These are phyloP conservation scores for Arthrobotrys pseudoclavata DNA, from an alignment of 2,329 filamentous ascomycete species.

Conservation along the genomic window DNA sequence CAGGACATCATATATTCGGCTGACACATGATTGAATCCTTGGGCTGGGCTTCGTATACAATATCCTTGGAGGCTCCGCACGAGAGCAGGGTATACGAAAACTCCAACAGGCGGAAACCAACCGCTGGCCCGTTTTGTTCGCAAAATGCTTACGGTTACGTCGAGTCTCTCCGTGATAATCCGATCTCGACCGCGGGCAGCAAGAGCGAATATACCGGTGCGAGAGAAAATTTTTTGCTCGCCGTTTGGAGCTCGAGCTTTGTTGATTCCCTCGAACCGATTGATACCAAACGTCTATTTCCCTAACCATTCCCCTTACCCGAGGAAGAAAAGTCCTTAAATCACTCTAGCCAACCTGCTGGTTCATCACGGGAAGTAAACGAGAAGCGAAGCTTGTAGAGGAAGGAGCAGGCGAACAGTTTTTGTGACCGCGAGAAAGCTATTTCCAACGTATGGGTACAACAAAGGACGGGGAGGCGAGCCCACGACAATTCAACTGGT, in stretches of 20 bases:
- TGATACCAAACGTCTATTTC: constrained; percentile 19
- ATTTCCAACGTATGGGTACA: constrained; percentile 51
- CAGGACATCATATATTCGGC: constrained; percentile 58
- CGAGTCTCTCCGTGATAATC: constrained; percentile 59
- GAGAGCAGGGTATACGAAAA: constrained; percentile 56
- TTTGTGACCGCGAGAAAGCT: constrained; percentile 50
- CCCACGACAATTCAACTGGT: constrained; percentile 32
- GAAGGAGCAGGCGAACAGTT: constrained; percentile 57
- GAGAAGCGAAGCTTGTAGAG: constrained; percentile 36
- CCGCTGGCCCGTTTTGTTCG: constrained; percentile 40
- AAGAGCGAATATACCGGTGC: constrained; percentile 41
- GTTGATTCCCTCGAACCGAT: constrained; percentile 26
- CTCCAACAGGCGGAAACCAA: constrained; percentile 26
- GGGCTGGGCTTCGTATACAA: constrained; percentile 58
- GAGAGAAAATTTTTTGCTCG: constrained; percentile 42
- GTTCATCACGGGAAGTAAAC: constrained; percentile 52
- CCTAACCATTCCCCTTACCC: constrained; percentile 41
- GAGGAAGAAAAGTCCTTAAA: constrained; percentile 54
- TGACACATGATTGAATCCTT: constrained; percentile 60
- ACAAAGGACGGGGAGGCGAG: constrained; percentile 44
- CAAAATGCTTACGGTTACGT: constrained; percentile 38
- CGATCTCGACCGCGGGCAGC: constrained; percentile 45
- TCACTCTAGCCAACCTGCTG: constrained; percentile 23
- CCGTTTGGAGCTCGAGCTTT: constrained; percentile 51
- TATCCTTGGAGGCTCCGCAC: constrained; percentile 57